A percentile compares a stretch with the other conserved stretches of the same genome.
Conservation (phyloP, 306 rosid genomes). For the Lathyrus tuberosus region DNA sequence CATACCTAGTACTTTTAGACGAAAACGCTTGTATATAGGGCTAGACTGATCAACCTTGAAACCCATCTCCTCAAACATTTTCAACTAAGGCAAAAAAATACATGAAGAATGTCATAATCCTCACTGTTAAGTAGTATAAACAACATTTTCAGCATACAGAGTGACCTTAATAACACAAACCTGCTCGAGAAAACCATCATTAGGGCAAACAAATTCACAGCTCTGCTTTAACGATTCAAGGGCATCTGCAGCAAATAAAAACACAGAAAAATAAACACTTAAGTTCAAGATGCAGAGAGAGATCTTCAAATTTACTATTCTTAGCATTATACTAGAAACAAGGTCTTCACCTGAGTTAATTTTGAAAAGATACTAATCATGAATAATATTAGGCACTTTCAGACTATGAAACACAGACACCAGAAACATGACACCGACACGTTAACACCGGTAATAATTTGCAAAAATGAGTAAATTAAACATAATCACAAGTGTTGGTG, state of each 20-base stretch:
- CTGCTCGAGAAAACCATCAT: constrained; percentile 95
- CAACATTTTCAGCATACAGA: neutral
- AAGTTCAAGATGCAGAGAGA: constrained; percentile 10
- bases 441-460: too few relatives aligned
- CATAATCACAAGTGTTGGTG: too few relatives aligned
- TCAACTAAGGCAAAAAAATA: constrained; percentile 53
- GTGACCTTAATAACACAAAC: constrained; percentile 45
- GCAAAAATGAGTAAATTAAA: too few relatives aligned
- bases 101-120: constrained; percentile 22
- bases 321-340: neutral
- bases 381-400: neutral
- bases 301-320: constrained; percentile 11
- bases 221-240: constrained; percentile 75
- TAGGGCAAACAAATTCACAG: constrained; percentile 88
- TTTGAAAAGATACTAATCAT: constrained; percentile 8
- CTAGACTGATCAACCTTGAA: constrained; percentile 82
- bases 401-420: neutral
- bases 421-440: neutral
- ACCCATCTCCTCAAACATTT: constrained; percentile 89
- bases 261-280: neutral
- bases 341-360: neutral
- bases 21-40: constrained; percentile 78
- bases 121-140: neutral
- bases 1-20: constrained; percentile 74
- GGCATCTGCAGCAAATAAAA: constrained; percentile 63